phyloP scores from a whole-genome alignment of 2,329 filamentous ascomycete genomes.

The Cladosporium sp. region DNA sequence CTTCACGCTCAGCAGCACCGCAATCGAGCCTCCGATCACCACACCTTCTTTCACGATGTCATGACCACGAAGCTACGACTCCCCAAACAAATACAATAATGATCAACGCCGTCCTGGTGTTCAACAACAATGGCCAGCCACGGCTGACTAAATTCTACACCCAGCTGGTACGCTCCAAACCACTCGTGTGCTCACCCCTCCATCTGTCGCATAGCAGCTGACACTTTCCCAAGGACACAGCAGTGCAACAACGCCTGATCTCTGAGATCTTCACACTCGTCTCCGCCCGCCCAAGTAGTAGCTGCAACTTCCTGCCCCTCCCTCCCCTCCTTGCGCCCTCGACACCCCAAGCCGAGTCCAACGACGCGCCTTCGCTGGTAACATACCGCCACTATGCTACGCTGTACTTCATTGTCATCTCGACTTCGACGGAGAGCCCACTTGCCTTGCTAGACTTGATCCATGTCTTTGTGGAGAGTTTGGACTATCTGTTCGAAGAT shows the following conservation, averaged over 20 bases:
- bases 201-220: not conserved
- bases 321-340: slow-evolving; percentile 27
- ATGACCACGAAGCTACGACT: slow-evolving; percentile 6
- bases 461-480: slow-evolving; percentile 93
- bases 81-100: slow-evolving; percentile 45
- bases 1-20: not conserved
- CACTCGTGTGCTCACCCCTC: not conserved
- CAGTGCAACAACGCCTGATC: slow-evolving; percentile 93
- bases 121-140: slow-evolving; percentile 96
- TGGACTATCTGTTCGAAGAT: slow-evolving; percentile 95
- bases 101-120: slow-evolving; percentile 98
- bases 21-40: not conserved
- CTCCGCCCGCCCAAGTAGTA: slow-evolving; percentile 81
- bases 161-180: slow-evolving; percentile 64
- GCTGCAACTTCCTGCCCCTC: slow-evolving; percentile 90
- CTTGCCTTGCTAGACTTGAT: slow-evolving; percentile 94
- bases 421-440: slow-evolving; percentile 90
- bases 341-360: slow-evolving; percentile 52
- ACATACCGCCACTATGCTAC: slow-evolving; percentile 98
- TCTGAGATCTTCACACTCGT: slow-evolving; percentile 97
- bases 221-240: slow-evolving; percentile 67
- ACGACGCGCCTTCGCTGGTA: slow-evolving; percentile 88
- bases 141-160: slow-evolving; percentile 98
- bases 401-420: slow-evolving; percentile 97
- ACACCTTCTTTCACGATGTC: slow-evolving; percentile 1